phyloP scores from a whole-genome alignment of 2,329 filamentous ascomycete genomes.

The Cytospora schulzeri region DNA sequence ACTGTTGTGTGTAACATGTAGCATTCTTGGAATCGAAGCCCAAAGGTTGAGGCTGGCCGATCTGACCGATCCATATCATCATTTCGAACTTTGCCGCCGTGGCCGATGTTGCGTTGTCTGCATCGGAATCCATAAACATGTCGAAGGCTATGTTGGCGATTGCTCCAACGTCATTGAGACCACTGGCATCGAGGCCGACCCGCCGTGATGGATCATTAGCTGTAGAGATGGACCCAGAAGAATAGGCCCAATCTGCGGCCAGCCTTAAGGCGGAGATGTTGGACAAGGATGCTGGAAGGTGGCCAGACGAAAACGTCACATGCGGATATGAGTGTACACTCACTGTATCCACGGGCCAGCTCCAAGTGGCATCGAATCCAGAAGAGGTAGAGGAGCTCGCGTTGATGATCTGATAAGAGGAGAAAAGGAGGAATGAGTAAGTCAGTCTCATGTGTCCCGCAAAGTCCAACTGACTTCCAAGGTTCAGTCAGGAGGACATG shows the following conservation, averaged over 20 bases:
- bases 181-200: constrained; percentile 31
- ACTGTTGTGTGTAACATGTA: constrained; percentile 32
- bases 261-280: constrained; percentile 36
- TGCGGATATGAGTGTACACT: constrained; percentile 39
- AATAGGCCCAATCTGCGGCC: constrained; percentile 37
- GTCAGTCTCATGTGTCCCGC: not conserved
- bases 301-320: constrained; percentile 35
- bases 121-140: constrained; percentile 37
- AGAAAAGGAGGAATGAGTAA: not conserved
- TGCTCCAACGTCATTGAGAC: constrained; percentile 30
- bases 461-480: not conserved
- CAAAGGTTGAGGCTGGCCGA: constrained; percentile 35
- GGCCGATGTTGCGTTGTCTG: constrained; percentile 32
- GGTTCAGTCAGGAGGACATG: not conserved
- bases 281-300: constrained; percentile 34
- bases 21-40: constrained; percentile 31
- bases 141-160: constrained; percentile 39
- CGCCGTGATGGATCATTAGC: constrained; percentile 27
- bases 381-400: constrained; percentile 15
- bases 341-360: constrained; percentile 33
- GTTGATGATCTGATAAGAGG: constrained; percentile 20
- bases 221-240: constrained; percentile 29
- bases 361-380: constrained; percentile 39
- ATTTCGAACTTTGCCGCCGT: constrained; percentile 37
- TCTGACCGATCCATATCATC: constrained; percentile 39